Percentiles rank a stretch among this genome's conserved stretches.
Evolutionary conservation across 2,329 filamentous ascomycete species (phyloP).

Genomic region (Stachybotrys chartarum): DNA sequence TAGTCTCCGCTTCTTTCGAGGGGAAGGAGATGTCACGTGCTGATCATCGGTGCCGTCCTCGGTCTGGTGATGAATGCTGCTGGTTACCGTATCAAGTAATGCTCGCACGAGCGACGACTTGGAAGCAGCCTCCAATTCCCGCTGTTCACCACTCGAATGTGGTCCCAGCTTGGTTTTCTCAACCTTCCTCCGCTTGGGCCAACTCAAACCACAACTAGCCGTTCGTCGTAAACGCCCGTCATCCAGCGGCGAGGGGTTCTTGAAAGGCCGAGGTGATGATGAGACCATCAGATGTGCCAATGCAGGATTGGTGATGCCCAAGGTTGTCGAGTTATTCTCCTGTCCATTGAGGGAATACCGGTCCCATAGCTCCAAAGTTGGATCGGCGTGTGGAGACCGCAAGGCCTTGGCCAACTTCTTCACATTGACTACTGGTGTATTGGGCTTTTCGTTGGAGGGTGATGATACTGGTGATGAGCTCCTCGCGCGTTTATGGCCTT

Average conservation of each 20-base stretch:
- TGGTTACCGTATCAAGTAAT: conserved; percentile 58
- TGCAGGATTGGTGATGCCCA: conserved; percentile 45
- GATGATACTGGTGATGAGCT: conserved; percentile 70
- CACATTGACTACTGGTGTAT: conserved; percentile 45
- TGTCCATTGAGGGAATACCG: conserved; percentile 51
- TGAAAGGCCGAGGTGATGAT: conserved; percentile 59
- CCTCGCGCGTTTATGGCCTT: conserved; percentile 58
- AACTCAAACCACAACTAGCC: conserved; percentile 62
- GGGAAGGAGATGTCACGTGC: conserved; percentile 34
- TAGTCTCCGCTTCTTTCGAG: conserved; percentile 27
- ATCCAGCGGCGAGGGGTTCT: conserved; percentile 31
- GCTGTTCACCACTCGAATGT: conserved; percentile 22
- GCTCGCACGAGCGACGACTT: conserved; percentile 54
- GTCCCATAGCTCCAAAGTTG: conserved; percentile 70
- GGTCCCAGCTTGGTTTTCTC: conserved; percentile 37
- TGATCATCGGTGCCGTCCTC: conserved; percentile 21
- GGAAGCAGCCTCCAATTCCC: conserved; percentile 40
- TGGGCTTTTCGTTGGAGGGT: conserved; percentile 42
- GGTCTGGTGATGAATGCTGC: conserved; percentile 39
- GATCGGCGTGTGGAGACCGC: conserved; percentile 63
- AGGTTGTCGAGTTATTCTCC: conserved; percentile 34
- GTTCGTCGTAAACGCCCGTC: conserved; percentile 48
- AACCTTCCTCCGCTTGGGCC: conserved; percentile 62
- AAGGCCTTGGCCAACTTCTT: conserved; percentile 51
- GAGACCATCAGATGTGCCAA: conserved; percentile 62